Percentiles rank a stretch among this genome's conserved stretches.
Conservation (phyloP, 495 filamentous ascomycete species). For the Tuber borchii region DNA sequence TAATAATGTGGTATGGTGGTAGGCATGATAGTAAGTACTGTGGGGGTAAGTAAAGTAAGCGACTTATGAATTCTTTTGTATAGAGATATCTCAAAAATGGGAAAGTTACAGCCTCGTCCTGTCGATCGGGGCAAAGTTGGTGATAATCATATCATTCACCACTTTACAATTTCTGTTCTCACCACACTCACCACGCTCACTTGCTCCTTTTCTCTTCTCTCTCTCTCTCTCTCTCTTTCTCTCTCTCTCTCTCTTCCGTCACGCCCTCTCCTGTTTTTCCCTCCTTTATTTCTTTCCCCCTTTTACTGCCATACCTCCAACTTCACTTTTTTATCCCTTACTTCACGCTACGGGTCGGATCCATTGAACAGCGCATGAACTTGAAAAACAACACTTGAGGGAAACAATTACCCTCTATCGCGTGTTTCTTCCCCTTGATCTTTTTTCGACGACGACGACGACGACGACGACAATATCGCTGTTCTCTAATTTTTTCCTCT, state of each 20-base stretch:
- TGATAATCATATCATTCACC: background rate
- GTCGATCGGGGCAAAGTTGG: background rate
- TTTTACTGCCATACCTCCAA: background rate
- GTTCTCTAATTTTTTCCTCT: constrained; percentile 22
- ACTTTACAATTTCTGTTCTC: background rate
- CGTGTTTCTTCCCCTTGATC: background rate
- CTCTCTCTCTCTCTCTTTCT: background rate
- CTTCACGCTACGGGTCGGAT: background rate
- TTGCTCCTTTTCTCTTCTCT: background rate
- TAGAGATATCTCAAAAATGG: background rate
- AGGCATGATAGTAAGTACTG: background rate
- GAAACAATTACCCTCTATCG: constrained; percentile 13
- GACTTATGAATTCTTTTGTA: background rate
- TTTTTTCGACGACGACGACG: background rate
- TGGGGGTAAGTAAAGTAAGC: background rate
- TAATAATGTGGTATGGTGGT: background rate
- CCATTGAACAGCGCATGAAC: background rate
- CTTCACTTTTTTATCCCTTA: background rate
- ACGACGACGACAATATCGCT: constrained; percentile 17
- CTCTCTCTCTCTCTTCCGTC: background rate
- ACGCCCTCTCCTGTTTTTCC: background rate
- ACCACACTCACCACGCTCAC: background rate
- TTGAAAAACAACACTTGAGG: constrained; percentile 15
- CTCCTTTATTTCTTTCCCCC: background rate
- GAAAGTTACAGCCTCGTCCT: background rate